A percentile compares a stretch with the other conserved stretches of the same genome.
These are phyloP conservation scores for Trametes elegans DNA, from an alignment of 768 basidiomycete species.

Conservation along the genomic window DNA sequence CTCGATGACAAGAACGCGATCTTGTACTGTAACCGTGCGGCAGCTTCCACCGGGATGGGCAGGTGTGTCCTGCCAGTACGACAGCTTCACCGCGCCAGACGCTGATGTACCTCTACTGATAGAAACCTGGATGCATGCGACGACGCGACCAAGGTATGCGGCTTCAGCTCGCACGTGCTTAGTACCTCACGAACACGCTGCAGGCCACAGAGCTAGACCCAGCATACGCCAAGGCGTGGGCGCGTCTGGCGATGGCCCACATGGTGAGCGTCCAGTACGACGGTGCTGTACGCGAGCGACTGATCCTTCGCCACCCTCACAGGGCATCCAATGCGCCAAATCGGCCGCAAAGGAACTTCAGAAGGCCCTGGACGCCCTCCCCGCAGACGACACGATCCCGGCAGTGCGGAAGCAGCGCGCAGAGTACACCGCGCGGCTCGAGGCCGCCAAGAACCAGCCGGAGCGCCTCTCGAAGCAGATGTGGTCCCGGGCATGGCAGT, in stretches of 20 bases:
- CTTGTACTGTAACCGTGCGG: conserved; percentile 45
- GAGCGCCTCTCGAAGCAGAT: neutral
- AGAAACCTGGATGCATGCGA: conserved; percentile 15
- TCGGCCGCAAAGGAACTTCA: conserved; percentile 10
- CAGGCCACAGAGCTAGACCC: conserved; percentile 25
- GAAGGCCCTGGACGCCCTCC: conserved; percentile 1
- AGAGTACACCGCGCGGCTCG: conserved; percentile 11
- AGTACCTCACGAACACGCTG: neutral
- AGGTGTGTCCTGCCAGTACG: conserved; percentile 19
- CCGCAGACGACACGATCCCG: neutral
- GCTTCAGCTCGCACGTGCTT: neutral
- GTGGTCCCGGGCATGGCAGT: neutral
- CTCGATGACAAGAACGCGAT: conserved; percentile 38
- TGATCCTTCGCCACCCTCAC: neutral
- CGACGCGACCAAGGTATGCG: conserved; percentile 17
- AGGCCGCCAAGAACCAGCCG: neutral
- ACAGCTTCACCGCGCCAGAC: neutral
- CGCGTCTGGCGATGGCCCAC: conserved; percentile 15
- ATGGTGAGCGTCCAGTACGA: conserved; percentile 1
- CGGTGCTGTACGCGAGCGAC: neutral
- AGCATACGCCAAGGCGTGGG: conserved; percentile 24
- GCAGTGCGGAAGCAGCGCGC: conserved; percentile 11
- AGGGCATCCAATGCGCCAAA: neutral
- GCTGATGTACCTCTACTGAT: neutral
- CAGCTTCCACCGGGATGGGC: conserved; percentile 35